phyloP scores from a whole-genome alignment of 768 basidiomycete genomes.

The Tremella fuciformis region DNA sequence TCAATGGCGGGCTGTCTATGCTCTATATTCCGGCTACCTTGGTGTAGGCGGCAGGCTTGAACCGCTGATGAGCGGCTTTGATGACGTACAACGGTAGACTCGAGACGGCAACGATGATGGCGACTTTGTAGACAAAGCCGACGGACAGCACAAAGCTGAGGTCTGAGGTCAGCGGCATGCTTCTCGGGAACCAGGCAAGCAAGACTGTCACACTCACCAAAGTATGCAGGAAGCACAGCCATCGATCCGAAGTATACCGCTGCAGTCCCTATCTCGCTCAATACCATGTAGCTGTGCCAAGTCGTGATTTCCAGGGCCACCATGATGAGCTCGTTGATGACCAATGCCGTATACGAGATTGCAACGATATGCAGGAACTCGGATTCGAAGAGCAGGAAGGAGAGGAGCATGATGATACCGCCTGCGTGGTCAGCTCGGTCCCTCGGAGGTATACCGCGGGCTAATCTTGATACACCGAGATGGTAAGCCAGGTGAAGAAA shows the following conservation, averaged over 20 bases:
- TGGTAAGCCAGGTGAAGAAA: conserved; percentile 96
- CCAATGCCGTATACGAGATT: conserved; percentile 92
- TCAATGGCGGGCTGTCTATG: too few species aligned
- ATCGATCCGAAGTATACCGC: conserved; percentile 87
- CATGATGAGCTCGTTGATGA: conserved; percentile 98
- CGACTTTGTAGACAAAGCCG: conserved; percentile 90
- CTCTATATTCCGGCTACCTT: conserved; percentile 60
- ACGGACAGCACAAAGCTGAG: conserved; percentile 84
- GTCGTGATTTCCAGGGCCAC: conserved; percentile 96
- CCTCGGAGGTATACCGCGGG: conserved; percentile 1
- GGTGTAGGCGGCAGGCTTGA: conserved; percentile 89
- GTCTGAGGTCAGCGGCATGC: conserved; percentile 59
- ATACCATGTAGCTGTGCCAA: conserved; percentile 95
- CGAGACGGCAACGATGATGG: conserved; percentile 89
- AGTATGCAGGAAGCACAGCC: conserved; percentile 91
- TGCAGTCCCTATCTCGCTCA: conserved; percentile 84
- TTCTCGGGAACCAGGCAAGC: too few species aligned
- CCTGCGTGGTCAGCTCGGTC: conserved; percentile 57
- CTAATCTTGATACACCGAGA: conserved; percentile 92
- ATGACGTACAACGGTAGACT: conserved; percentile 86
- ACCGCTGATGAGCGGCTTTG: conserved; percentile 76
- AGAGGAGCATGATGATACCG: conserved; percentile 98
- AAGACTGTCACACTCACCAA: conserved; percentile 63
- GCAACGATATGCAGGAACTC: conserved; percentile 98
- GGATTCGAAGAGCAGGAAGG: conserved; percentile 89